These are phyloP conservation scores for Lactarius hatsudake DNA, from an alignment of 768 basidiomycete species.

Conservation along the genomic window DNA sequence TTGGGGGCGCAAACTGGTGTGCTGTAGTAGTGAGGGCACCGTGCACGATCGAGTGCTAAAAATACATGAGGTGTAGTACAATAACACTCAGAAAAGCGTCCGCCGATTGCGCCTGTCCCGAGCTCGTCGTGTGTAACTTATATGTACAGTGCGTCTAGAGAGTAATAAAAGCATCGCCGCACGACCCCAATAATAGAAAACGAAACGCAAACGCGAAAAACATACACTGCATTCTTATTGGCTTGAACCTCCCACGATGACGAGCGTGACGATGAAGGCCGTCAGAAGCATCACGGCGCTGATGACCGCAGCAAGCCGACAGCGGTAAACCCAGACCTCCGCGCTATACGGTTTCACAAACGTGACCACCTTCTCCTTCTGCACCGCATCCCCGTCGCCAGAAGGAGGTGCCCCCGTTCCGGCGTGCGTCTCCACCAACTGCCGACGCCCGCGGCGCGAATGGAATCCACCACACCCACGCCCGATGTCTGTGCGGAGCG, in stretches of 20 bases:
- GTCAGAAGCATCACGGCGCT: slow-evolving; percentile 49
- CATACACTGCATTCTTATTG: background rate
- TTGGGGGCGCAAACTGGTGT: background rate
- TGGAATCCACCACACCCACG: background rate
- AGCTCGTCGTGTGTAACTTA: background rate
- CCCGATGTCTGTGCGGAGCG: background rate
- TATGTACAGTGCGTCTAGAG: background rate
- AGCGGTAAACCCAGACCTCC: slow-evolving; percentile 44
- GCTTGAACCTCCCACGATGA: slow-evolving; percentile 33
- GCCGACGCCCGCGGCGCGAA: background rate
- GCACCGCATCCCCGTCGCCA: slow-evolving; percentile 38
- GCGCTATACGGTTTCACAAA: slow-evolving; percentile 25
- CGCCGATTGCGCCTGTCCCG: slow-evolving; percentile 13
- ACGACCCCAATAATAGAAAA: background rate
- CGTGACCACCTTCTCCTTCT: slow-evolving; percentile 27
- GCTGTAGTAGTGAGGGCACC: background rate
- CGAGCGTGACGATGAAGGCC: slow-evolving; percentile 51
- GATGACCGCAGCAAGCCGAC: slow-evolving; percentile 58
- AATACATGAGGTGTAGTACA: slow-evolving; percentile 5
- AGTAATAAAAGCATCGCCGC: background rate
- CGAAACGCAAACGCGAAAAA: background rate
- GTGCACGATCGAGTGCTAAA: slow-evolving; percentile 1
- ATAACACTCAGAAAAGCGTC: slow-evolving; percentile 5
- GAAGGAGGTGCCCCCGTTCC: background rate
- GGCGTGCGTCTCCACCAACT: background rate